Evolutionary conservation across 78 protist species (phyloP).

Genomic region (Dictyostelium firmibasis): DNA sequence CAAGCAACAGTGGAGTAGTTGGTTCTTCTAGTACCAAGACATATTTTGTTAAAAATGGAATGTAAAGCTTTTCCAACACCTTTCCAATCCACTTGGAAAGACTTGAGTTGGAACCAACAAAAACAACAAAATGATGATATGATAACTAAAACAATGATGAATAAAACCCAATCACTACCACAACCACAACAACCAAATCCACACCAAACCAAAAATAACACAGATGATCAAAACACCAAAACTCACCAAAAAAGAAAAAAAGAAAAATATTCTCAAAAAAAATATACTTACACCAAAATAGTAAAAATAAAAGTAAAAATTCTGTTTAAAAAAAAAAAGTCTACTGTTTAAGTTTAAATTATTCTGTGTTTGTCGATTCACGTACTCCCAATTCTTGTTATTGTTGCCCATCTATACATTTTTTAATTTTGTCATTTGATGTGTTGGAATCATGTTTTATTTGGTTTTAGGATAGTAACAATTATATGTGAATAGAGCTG

Average conservation of each 20-base stretch:
- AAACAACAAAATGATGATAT: neutral
- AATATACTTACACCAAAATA: neutral
- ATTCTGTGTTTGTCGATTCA: too few relatives aligned
- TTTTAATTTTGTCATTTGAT: too few relatives aligned
- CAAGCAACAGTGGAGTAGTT: neutral
- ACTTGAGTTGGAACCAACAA: neutral
- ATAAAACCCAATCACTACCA: too few relatives aligned
- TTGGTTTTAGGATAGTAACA: too few relatives aligned
- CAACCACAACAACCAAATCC: neutral
- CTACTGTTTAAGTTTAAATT: too few relatives aligned
- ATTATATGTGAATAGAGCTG: too few relatives aligned
- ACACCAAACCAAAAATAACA: neutral
- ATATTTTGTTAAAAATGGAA: neutral
- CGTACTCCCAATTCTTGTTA: too few relatives aligned
- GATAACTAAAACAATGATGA: neutral
- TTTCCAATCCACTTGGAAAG: slow-evolving; percentile 5
- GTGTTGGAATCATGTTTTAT: too few relatives aligned
- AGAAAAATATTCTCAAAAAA: neutral
- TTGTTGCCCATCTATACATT: too few relatives aligned
- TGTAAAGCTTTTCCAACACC: slow-evolving; percentile 6
- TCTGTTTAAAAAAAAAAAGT: neutral
- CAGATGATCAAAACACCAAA: neutral
- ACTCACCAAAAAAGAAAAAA: neutral
- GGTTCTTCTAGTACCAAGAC: neutral
- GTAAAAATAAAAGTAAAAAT: neutral